Conservation (phyloP, 2,329 filamentous ascomycete species). For the Helotiales sp. region DNA sequence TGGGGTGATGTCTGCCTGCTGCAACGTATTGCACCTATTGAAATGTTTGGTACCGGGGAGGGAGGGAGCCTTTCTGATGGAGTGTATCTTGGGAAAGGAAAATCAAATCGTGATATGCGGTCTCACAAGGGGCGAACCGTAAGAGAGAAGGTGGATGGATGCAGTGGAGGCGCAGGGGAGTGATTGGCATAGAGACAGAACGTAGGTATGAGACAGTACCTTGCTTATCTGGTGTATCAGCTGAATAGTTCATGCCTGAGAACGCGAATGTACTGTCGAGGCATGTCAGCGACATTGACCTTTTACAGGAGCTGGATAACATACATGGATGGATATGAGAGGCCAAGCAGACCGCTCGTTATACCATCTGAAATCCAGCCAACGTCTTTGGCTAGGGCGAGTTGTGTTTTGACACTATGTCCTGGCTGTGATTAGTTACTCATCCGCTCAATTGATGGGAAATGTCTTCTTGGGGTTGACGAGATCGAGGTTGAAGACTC, state of each 20-base stretch:
- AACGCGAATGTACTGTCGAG: conserved; percentile 17
- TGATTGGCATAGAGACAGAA: neutral
- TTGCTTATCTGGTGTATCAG: neutral
- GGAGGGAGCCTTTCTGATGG: too few species aligned
- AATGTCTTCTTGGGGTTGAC: too few species aligned
- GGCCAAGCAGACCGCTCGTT: conserved; percentile 55
- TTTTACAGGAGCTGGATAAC: neutral
- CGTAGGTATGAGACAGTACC: too few species aligned
- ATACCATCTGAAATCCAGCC: conserved; percentile 51
- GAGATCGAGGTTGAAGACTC: too few species aligned
- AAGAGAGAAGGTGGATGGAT: neutral
- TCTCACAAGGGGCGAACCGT: neutral
- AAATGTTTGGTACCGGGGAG: too few species aligned
- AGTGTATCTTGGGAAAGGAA: too few species aligned
- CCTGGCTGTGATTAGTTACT: too few species aligned
- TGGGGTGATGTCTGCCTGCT: too few species aligned
- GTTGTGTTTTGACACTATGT: conserved; percentile 47
- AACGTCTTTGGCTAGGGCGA: conserved; percentile 52
- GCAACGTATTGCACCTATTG: too few species aligned
- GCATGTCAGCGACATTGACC: neutral
- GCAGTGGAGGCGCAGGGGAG: neutral
- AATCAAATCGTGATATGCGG: too few species aligned
- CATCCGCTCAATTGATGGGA: too few species aligned
- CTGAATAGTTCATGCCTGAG: conserved; percentile 13
- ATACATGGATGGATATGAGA: conserved; percentile 53